Base-by-base conservation (phyloP, 371 early-diverging fungal genomes). In the Smittium mucronatum region DNA sequence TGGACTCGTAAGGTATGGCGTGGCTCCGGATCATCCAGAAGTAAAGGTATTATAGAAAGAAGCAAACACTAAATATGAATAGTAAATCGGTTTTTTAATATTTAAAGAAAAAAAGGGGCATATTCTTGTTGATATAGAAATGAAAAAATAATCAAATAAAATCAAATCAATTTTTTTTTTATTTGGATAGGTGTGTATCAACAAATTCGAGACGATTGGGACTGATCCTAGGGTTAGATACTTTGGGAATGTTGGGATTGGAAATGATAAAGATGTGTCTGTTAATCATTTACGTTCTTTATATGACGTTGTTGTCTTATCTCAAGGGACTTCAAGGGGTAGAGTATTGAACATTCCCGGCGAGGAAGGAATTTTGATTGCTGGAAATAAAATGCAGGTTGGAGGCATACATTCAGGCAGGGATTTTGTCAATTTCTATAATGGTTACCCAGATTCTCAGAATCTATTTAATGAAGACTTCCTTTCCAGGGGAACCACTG, bases 1-100 rank as follows among this genome's bases (percentile, higher is more conserved):
- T 77, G 98, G 99, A 0, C 83, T 97, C 31, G 93, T 94, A 17
- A 87, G 96, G 1, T 96, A 86, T 76, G 97, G 98, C 34, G 98
- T 99, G 2, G 97, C 99, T n/a, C 97, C 99, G 1, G 97, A 97
- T 78, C 98, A 99, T 75, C 93, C 92, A 1, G 98, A 95, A 78
- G 97, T 97, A 32, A 96, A 97, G 85, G 91, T 90, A 85, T 57
- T 57, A 47, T 1, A 69, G 26, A 36, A 47, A 47, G 25, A 2
- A 70, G 32, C 11, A 58, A 28, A 17, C 33, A 26, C 33, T 36
- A 17, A 57, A 57, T n/a, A n/a, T n/a, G n/a, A n/a, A n/a, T n/a
- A n/a, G n/a, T n/a, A n/a, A n/a, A n/a, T n/a, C n/a, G n/a, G n/a
- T n/a, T n/a, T n/a, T n/a, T n/a, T n/a, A n/a, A n/a, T n/a, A n/a